Evolutionary conservation across 2,329 filamentous ascomycete genomes (phyloP).

Genomic region (Aspergillus ruber): DNA sequence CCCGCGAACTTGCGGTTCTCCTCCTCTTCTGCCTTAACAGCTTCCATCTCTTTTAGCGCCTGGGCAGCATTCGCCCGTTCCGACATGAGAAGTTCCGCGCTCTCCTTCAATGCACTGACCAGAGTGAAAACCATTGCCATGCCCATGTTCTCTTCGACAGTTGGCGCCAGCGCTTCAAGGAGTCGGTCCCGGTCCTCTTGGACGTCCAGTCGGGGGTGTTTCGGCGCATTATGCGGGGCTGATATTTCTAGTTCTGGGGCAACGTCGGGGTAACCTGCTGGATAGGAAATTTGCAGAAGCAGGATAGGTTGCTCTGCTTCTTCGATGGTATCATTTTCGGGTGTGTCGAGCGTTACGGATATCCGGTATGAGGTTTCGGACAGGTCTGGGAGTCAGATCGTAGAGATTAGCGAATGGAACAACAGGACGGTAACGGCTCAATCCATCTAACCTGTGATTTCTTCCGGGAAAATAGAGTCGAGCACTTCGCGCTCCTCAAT

Average conservation of each 20-base stretch:
- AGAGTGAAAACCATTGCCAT: conserved; percentile 98
- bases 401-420: conserved; percentile 10
- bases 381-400: conserved; percentile 56
- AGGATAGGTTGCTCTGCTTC: conserved; percentile 61
- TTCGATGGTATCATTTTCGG: conserved; percentile 54
- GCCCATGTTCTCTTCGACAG: conserved; percentile 84
- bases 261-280: conserved; percentile 83
- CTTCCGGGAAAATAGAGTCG: conserved; percentile 95
- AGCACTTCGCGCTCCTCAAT: conserved; percentile 94
- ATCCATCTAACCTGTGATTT: conserved; percentile 68
- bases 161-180: conserved; percentile 63
- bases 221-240: conserved; percentile 61
- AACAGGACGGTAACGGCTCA: not conserved
- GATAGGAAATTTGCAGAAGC: conserved; percentile 78
- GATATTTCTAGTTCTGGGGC: conserved; percentile 76
- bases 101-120: conserved; percentile 79
- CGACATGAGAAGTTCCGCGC: conserved; percentile 75
- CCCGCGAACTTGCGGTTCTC: conserved; percentile 98
- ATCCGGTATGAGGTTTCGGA: conserved; percentile 86
- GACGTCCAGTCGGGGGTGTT: conserved; percentile 70
- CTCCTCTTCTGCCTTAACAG: conserved; percentile 65
- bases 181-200: conserved; percentile 71
- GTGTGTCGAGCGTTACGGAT: conserved; percentile 74
- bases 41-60: conserved; percentile 47
- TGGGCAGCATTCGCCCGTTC: conserved; percentile 63